Evolutionary conservation across 2,329 filamentous ascomycete genomes (phyloP), one percentile per base, ranked within the genome.

Genomic region (Rutstroemia sp.): DNA sequence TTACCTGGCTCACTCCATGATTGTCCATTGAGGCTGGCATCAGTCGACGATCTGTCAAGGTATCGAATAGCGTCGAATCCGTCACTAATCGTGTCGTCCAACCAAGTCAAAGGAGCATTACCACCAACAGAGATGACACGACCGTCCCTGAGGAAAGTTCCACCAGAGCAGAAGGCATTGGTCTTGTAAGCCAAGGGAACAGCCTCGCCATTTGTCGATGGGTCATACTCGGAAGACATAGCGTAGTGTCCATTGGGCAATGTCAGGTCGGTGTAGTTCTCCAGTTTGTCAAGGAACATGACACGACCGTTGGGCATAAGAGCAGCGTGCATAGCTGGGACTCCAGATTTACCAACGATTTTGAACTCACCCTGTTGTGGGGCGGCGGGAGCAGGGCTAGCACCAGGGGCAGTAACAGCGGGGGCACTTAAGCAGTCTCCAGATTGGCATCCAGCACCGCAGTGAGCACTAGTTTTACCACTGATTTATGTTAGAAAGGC

Each of bases 291-390:
- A 16, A 84, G 70, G 69, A 85, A 85, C 39, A 81, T 73, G 10
- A 83, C 80, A 52, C 75, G 73, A 23, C 81, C 80, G 63, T 83
- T 82, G 14, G 74, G 78, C 72, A 83, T 73, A 21, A 85, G 73
- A 62, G 75, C 79, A 60, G 80, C 81, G 63, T 83, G 80, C 82
- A 85, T 85, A 16, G 75, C 80, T 42, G 81, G 80, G n/a, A 84
- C 81, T 61, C 82, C 82, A 52, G 79, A 79, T 57, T 76, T 70
- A 18, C 80, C 81, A 54, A 79, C 72, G 38, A 80, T 67, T 2
- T 69, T 68, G 62, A 83, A 76, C 38, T 69, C 69, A 34, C 77
- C 77, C 37, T 74, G 72, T 49, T 74, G 75, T 14, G 71, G 64
- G 55, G 74, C 73, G 14, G 67, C 69, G 34, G 77, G 75, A 44